phyloP scores from a whole-genome alignment of 192 early-diverging fungal genomes.

The Anaeromyces robustus region DNA sequence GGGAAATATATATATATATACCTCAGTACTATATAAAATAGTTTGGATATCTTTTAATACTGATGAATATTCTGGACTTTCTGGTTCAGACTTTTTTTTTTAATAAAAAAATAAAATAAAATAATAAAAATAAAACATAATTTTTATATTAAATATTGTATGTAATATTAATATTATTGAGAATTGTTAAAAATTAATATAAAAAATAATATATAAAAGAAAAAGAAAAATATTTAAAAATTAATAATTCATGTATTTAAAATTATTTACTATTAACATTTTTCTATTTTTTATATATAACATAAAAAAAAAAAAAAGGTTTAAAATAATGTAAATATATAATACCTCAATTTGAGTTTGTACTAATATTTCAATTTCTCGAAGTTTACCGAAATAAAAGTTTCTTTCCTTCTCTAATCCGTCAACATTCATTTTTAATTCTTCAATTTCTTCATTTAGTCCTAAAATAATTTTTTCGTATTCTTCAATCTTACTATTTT shows the following conservation, averaged over 20 bases:
- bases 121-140: conserved; percentile 15
- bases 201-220: too few relatives aligned
- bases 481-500: background rate
- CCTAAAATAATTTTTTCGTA: conserved; percentile 19
- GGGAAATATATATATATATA: too few relatives aligned
- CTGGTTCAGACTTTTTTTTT: background rate
- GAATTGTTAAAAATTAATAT: too few relatives aligned
- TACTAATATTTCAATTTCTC: conserved; percentile 85
- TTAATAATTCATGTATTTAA: too few relatives aligned
- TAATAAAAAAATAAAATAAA: too few relatives aligned
- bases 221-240: too few relatives aligned
- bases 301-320: too few relatives aligned
- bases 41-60: background rate
- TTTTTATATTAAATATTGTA: too few relatives aligned
- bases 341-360: conserved; percentile 53
- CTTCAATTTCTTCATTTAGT: conserved; percentile 60
- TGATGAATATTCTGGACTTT: background rate
- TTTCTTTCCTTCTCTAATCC: conserved; percentile 92
- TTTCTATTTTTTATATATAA: conserved; percentile 14
- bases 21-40: conserved; percentile 84
- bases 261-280: conserved; percentile 37
- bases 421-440: conserved; percentile 72
- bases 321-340: conserved; percentile 23
- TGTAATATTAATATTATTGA: too few relatives aligned
- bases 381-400: conserved; percentile 88